Percentiles rank a stretch among this genome's conserved stretches.
phyloP scores from a whole-genome alignment of 2,329 filamentous ascomycete species.

The Fusarium euwallaceae region DNA sequence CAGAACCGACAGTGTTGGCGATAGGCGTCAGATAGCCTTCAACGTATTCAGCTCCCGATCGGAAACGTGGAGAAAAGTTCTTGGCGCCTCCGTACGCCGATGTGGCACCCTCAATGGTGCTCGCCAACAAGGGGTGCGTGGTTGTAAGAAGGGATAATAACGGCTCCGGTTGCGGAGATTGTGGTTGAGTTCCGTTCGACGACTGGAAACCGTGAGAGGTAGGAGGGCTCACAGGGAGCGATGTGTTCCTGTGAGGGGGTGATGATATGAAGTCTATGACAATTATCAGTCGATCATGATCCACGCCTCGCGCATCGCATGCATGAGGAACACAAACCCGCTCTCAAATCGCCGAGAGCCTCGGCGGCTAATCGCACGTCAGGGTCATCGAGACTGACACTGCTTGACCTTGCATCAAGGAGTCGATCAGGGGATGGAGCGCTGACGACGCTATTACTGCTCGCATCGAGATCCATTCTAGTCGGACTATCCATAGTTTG shows the following conservation, averaged over 20 bases:
- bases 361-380: conserved; percentile 80
- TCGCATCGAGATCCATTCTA: conserved; percentile 63
- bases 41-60: conserved; percentile 90
- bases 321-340: conserved; percentile 63
- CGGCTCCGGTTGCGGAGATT: conserved; percentile 76
- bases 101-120: conserved; percentile 85
- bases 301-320: conserved; percentile 11
- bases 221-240: conserved; percentile 55
- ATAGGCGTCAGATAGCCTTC: conserved; percentile 90
- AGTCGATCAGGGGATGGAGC: conserved; percentile 62
- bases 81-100: conserved; percentile 90
- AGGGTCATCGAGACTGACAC: conserved; percentile 73
- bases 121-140: conserved; percentile 87
- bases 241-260: conserved; percentile 62
- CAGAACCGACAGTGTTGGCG: conserved; percentile 86
- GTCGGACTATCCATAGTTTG: conserved; percentile 60
- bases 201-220: conserved; percentile 50
- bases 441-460: conserved; percentile 56
- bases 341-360: conserved; percentile 79
- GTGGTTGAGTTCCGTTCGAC: conserved; percentile 44
- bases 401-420: conserved; percentile 60
- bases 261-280: conserved; percentile 75
- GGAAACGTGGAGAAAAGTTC: conserved; percentile 89
- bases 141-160: conserved; percentile 88
- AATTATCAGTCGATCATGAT: conserved; percentile 30